Evolutionary conservation across 1,284 basidiomycete species (phyloP), one percentile per base, ranked within the genome.

Genomic region (Hemileia vastatrix): DNA sequence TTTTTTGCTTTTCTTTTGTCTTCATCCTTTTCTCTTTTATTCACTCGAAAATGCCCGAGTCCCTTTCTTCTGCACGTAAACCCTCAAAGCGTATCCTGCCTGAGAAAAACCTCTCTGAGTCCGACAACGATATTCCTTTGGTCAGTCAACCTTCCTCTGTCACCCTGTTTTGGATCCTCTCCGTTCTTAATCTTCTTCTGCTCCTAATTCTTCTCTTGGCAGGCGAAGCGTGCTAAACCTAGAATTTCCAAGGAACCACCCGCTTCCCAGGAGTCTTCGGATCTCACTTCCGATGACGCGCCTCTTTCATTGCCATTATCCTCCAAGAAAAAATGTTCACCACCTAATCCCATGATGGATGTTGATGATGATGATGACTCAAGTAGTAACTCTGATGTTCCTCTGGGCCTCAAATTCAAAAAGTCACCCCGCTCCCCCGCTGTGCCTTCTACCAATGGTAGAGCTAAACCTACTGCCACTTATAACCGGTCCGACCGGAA

Each of bases 81-180:
- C n/a, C n/a, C n/a, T n/a, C n/a, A n/a, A n/a, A n/a, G n/a, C n/a
- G 9, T 19, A 48, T 13, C 19, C 9, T 11, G 21, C 6, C 6
- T 8, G 47, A 21, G 18, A 11, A 8, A 6, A 19, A 48, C 21
- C 21, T 19, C 40, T 36, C 27, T 2, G 57, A 58, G 2, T 58
- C 57, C 23, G 55, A 56, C n/a, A 47, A 52, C 9, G 50, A 50
- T 1, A 36, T 40, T 13, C 57, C 57, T 1, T 51, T 51, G 24
- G 31, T 58, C 19, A 27, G 43, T 40, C 18, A 6, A 21, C 32
- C 31, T 15, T 6, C 6, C 21, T 21, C 47, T 48, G 21, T 6
- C 6, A 21, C 18, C 19, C 9, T 11, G 18, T 11, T 11, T 11
- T 19, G 6, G 6, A 48, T n/a, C n/a, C n/a, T n/a, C n/a, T n/a